Evolutionary conservation across 148 eudicot species (phyloP).

Genomic region (Bassia scoparia): DNA sequence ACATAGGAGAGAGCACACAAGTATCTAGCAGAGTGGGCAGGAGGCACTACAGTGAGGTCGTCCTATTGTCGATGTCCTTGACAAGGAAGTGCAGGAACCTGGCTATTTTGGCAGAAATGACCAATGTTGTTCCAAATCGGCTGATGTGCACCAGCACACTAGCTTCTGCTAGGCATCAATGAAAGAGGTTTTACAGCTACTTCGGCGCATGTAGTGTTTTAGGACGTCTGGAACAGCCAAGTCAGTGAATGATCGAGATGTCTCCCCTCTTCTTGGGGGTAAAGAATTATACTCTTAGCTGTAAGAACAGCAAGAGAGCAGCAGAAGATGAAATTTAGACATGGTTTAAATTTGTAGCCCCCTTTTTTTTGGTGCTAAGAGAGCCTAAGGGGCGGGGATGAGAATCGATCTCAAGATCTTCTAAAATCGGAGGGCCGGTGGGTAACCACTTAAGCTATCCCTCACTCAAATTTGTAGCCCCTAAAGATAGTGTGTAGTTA

Average conservation of each 20-base stretch:
- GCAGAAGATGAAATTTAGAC: constrained; percentile 31
- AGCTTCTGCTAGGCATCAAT: constrained; percentile 61
- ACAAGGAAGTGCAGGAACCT: constrained; percentile 38
- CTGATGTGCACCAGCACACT: constrained; percentile 55
- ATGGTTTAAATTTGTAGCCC: constrained; percentile 16
- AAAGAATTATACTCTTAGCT: constrained; percentile 38
- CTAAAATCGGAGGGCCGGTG: too few species aligned
- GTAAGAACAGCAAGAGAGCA: constrained; percentile 38
- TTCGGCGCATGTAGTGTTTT: constrained; percentile 29
- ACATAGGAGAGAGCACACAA: constrained; percentile 48
- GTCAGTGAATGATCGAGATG: constrained; percentile 34
- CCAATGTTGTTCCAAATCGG: constrained; percentile 55
- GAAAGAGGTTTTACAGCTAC: constrained; percentile 64
- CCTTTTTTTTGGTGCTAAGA: too few species aligned
- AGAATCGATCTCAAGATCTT: too few species aligned
- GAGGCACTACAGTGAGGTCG: constrained; percentile 49
- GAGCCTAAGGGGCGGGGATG: too few species aligned
- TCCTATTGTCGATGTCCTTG: constrained; percentile 38
- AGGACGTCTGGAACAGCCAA: constrained; percentile 31
- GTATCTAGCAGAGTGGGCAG: constrained; percentile 85
- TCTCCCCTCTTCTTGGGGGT: constrained; percentile 48
- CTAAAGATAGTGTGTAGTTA: too few species aligned
- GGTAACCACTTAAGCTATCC: too few species aligned
- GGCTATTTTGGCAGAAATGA: constrained; percentile 51
- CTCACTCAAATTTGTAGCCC: too few species aligned